Evolutionary conservation across 2,329 filamentous ascomycete species (phyloP).

Genomic region (Epicoccum nigrum): DNA sequence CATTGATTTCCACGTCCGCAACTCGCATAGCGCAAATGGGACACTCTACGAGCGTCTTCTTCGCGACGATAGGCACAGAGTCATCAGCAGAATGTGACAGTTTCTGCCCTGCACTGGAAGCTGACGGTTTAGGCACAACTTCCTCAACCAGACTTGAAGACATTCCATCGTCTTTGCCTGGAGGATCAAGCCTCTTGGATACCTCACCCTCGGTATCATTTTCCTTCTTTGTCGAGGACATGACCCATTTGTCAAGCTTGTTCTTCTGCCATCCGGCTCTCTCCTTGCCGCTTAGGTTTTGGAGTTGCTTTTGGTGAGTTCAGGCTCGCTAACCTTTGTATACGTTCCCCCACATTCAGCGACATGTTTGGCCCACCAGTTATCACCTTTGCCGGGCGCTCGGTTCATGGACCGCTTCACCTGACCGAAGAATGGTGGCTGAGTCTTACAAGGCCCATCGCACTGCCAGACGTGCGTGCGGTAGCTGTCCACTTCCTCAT

Average conservation of each 20-base stretch:
- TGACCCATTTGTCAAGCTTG: conserved; percentile 52
- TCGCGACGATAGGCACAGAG: conserved; percentile 18
- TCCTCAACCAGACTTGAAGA: conserved; percentile 14
- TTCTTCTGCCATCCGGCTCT: conserved; percentile 53
- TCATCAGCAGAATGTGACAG: conserved; percentile 15
- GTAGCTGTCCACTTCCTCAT: conserved; percentile 55
- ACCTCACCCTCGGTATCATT: conserved; percentile 20
- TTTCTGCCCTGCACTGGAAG: conserved; percentile 27
- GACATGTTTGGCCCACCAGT: conserved; percentile 51
- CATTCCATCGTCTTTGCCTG: conserved; percentile 20
- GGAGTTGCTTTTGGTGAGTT: conserved; percentile 51
- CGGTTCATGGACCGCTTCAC: conserved; percentile 56
- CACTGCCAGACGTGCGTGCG: conserved; percentile 55
- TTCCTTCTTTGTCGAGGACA: conserved; percentile 22
- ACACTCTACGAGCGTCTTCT: conserved; percentile 43
- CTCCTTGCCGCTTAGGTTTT: conserved; percentile 48
- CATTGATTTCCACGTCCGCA: conserved; percentile 45
- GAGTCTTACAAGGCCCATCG: conserved; percentile 47
- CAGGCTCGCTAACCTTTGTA: conserved; percentile 51
- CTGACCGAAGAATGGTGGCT: conserved; percentile 51
- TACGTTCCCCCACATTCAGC: conserved; percentile 51
- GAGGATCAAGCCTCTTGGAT: conserved; percentile 9
- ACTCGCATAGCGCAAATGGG: conserved; percentile 47
- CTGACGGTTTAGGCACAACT: conserved; percentile 1
- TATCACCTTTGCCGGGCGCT: conserved; percentile 50